Evolutionary conservation across 805 yeast species (phyloP).

Genomic region (Naumovozyma dairenensis): DNA sequence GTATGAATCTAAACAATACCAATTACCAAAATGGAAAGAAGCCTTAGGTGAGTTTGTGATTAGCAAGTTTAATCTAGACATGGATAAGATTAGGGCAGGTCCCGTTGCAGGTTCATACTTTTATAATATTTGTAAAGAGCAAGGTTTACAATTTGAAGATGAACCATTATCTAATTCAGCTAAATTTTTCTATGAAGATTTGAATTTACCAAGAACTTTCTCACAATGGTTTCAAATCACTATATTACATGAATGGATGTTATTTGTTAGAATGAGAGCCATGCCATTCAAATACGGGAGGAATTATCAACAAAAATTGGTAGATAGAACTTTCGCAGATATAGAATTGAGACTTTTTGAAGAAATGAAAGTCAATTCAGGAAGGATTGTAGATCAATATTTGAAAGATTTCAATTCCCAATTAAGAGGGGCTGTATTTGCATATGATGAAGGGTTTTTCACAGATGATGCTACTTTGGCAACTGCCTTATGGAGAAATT

Average conservation of each 20-base stretch:
- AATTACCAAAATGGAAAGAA: slow-evolving; percentile 42
- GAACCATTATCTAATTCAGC: slow-evolving; percentile 68
- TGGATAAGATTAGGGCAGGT: slow-evolving; percentile 89
- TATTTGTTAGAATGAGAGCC: slow-evolving; percentile 91
- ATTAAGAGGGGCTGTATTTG: slow-evolving; percentile 76
- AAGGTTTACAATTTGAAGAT: slow-evolving; percentile 68
- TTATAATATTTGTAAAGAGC: slow-evolving; percentile 77
- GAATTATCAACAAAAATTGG: slow-evolving; percentile 83
- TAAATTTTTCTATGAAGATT: slow-evolving; percentile 72
- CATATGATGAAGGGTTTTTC: slow-evolving; percentile 86
- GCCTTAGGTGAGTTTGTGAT: slow-evolving; percentile 58
- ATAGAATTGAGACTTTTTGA: slow-evolving; percentile 77
- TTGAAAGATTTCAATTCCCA: slow-evolving; percentile 86
- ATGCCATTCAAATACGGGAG: slow-evolving; percentile 85
- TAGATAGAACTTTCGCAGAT: slow-evolving; percentile 82
- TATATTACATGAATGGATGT: slow-evolving; percentile 83
- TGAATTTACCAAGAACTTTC: slow-evolving; percentile 75
- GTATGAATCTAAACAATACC: slow-evolving; percentile 30
- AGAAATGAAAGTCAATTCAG: slow-evolving; percentile 76
- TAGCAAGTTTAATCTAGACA: slow-evolving; percentile 58
- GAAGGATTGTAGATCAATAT: slow-evolving; percentile 74
- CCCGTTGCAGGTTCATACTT: slow-evolving; percentile 87
- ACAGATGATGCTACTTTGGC: slow-evolving; percentile 73
- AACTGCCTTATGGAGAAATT: slow-evolving; percentile 79
- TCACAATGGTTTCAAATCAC: slow-evolving; percentile 97